Conservation (phyloP, 164 flowering plant species). For the Piper longum region DNA sequence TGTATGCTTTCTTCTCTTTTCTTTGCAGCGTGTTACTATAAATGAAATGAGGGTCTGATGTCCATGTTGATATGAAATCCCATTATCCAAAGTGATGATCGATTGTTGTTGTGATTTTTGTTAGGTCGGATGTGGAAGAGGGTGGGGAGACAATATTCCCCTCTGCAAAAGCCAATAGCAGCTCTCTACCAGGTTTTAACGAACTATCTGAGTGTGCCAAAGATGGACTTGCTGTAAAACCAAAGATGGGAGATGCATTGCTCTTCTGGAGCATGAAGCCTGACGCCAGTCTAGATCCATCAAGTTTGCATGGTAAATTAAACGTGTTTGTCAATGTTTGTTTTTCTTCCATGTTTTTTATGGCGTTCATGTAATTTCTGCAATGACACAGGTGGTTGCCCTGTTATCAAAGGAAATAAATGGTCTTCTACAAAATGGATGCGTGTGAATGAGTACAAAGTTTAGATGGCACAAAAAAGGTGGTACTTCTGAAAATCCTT, state of each 20-base stretch:
- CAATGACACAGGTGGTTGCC: slow-evolving; percentile 59
- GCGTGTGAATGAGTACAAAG: slow-evolving; percentile 60
- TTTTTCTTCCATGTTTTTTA: neutral
- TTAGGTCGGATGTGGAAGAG: slow-evolving; percentile 95
- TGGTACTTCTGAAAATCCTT: neutral
- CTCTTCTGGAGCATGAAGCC: slow-evolving; percentile 97
- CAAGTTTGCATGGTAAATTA: slow-evolving; percentile 74
- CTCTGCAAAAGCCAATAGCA: slow-evolving; percentile 54
- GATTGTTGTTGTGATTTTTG: neutral
- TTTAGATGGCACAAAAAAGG: slow-evolving; percentile 14
- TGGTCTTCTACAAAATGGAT: slow-evolving; percentile 97
- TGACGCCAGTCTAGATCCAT: slow-evolving; percentile 74
- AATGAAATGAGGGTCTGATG: neutral
- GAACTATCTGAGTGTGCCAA: slow-evolving; percentile 79
- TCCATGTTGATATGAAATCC: neutral
- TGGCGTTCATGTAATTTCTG: neutral
- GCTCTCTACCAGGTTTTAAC: slow-evolving; percentile 66
- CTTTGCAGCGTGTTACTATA: neutral
- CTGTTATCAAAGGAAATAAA: slow-evolving; percentile 82
- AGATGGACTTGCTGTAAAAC: slow-evolving; percentile 68
- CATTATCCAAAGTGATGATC: slow-evolving; percentile 7
- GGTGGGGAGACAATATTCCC: slow-evolving; percentile 98
- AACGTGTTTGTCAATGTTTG: neutral
- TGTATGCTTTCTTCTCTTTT: slow-evolving; percentile 35
- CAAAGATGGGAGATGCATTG: slow-evolving; percentile 85